Base-by-base conservation (phyloP, 2,329 filamentous ascomycete species). In the Apiospora koreana region DNA sequence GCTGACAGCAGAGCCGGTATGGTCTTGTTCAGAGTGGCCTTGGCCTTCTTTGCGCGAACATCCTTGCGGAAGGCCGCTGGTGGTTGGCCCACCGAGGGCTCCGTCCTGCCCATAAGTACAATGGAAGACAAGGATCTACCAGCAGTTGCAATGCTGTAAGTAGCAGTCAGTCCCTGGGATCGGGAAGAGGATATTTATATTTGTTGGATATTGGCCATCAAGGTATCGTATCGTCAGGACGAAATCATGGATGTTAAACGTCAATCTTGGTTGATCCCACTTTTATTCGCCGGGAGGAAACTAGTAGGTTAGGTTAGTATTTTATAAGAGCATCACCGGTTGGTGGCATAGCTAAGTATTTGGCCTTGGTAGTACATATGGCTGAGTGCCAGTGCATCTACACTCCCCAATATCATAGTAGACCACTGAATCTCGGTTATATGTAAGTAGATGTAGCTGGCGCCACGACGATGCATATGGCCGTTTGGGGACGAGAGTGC, bases 21-120 rank as follows among this genome's bases (percentile, higher is more conserved):
- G n/a, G 84, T 81, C 74, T 86, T 87, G 77, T 90, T 89, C 71
- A 91, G 78, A 2, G 89, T 89, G 10, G 86, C 82, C 68, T 85
- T 86, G 41, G 88, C 88, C 70, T 83, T 82, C 74, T 89, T 89
- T 1, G 86, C 83, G 18, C 86, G 82, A 10, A 74, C 77, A 67
- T 79, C 78, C 54, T 77, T 77, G 65, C 78, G 78, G 73, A 78
- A 78, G 31, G 73, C 72, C 2, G 76, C 73, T 0, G 78, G 78
- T 6, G 75, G 77, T 21, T 74, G 75, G 31, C 77, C 77, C 43
- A 76, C 50, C 1, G 77, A 78, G 9, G 77, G 77, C 50, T 79
- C 77, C 7, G 76, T 78, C 18, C 78, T 75, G 48, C 78, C 78
- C 78, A 79, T 79, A 67, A 48, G 48, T 41, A 12, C 2, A 3